phyloP scores from a whole-genome alignment of 2,329 filamentous ascomycete genomes.

The Penicillium sp. region DNA sequence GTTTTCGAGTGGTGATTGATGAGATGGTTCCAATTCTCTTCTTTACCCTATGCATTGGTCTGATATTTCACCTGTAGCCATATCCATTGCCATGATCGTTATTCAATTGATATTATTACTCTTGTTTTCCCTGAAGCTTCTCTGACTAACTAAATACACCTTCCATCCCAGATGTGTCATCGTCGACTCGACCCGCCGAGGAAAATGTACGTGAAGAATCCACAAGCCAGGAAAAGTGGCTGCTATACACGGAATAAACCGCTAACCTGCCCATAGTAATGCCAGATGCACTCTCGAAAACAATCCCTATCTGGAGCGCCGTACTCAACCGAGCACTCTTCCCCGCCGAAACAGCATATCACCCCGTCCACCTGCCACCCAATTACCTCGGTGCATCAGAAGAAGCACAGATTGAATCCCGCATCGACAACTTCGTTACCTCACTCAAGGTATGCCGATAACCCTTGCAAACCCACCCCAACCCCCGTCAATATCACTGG shows the following conservation, averaged over 20 bases:
- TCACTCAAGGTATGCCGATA: conserved; percentile 53
- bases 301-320: conserved; percentile 89
- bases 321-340: conserved; percentile 83
- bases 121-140: no score
- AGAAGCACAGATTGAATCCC: conserved; percentile 73
- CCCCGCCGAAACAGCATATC: conserved; percentile 54
- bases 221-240: no score
- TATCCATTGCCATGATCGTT: no score
- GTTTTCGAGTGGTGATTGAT: neutral
- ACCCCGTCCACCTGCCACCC: conserved; percentile 71
- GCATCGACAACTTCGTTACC: conserved; percentile 61
- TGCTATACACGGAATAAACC: neutral
- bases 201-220: conserved; percentile 76
- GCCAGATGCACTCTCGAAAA: conserved; percentile 93
- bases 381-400: conserved; percentile 75
- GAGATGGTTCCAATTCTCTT: conserved; percentile 1
- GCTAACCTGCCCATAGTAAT: conserved; percentile 61
- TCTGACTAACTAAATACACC: conserved; percentile 13
- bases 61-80: neutral
- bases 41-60: no score
- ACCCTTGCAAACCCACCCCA: no score
- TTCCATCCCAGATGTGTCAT: conserved; percentile 62
- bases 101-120: no score
- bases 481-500: no score
- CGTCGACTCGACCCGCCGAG: conserved; percentile 88